These are phyloP conservation scores for Lasiodiplodia citricola DNA, from an alignment of 2,329 filamentous ascomycete genomes.

Conservation along the genomic window DNA sequence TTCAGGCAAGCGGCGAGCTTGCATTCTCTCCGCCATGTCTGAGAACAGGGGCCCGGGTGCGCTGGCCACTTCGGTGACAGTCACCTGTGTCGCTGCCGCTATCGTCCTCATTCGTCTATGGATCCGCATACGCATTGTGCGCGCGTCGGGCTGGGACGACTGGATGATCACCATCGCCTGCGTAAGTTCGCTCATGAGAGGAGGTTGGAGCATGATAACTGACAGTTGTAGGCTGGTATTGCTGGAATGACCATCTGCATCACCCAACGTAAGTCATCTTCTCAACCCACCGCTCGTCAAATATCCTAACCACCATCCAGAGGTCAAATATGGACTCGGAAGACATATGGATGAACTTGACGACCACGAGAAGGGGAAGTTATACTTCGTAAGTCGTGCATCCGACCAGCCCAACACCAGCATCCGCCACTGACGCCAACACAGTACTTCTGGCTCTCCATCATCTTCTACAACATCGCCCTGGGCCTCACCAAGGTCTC, in stretches of 20 bases:
- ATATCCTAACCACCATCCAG: background rate
- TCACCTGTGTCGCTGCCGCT: background rate
- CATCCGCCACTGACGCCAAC: background rate
- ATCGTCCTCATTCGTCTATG: constrained; percentile 2
- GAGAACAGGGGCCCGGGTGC: background rate
- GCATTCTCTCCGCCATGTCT: background rate
- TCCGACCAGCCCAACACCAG: background rate
- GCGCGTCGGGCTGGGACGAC: constrained; percentile 13
- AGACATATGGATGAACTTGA: background rate
- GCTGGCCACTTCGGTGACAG: background rate
- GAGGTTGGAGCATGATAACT: background rate
- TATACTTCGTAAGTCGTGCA: background rate
- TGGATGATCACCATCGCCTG: constrained; percentile 9
- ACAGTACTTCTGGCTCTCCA: constrained; percentile 36
- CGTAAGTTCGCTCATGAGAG: background rate
- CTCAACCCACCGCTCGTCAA: background rate
- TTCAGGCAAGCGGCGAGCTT: background rate
- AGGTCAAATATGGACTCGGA: constrained; percentile 1
- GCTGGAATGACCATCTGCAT: background rate
- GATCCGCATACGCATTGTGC: background rate
- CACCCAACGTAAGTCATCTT: background rate
- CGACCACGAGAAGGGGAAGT: background rate
- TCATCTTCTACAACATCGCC: constrained; percentile 41
- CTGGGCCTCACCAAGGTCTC: constrained; percentile 41
- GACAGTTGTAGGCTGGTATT: background rate